A percentile compares a stretch with the other conserved stretches of the same genome.
Evolutionary conservation across 2,329 filamentous ascomycete species (phyloP).

Genomic region (Talaromyces pinophilus): DNA sequence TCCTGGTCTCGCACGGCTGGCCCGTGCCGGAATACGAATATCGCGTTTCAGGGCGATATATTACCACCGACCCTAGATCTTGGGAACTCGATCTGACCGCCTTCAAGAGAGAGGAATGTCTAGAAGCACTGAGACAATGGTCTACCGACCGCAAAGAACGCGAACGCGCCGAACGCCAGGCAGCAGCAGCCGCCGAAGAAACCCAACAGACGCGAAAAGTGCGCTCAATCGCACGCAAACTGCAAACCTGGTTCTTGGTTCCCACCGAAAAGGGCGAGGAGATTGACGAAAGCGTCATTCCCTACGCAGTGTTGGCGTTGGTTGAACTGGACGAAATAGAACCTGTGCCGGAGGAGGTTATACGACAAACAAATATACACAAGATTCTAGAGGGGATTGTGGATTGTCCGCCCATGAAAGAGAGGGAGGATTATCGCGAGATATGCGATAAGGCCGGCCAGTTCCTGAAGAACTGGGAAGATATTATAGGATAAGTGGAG

Average conservation of each 20-base stretch:
- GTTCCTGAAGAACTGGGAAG: background rate
- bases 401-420: background rate
- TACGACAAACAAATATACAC: background rate
- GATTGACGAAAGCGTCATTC: background rate
- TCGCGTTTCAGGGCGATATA: conserved; percentile 10
- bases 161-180: background rate
- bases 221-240: background rate
- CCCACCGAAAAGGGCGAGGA: background rate
- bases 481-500: background rate
- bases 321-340: background rate
- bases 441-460: background rate
- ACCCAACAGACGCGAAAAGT: background rate
- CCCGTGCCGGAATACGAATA: conserved; percentile 10
- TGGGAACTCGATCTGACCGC: conserved; percentile 4
- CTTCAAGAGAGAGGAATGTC: conserved; percentile 18
- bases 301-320: background rate
- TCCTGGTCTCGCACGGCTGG: conserved; percentile 18
- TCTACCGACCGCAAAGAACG: background rate
- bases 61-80: background rate
- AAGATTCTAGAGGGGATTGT: background rate
- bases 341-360: background rate
- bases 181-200: background rate
- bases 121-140: background rate
- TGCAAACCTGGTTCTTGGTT: background rate
- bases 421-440: background rate